Evolutionary conservation across 2,329 filamentous ascomycete species (phyloP).

Genomic region (Talaromyces amestolkiae): DNA sequence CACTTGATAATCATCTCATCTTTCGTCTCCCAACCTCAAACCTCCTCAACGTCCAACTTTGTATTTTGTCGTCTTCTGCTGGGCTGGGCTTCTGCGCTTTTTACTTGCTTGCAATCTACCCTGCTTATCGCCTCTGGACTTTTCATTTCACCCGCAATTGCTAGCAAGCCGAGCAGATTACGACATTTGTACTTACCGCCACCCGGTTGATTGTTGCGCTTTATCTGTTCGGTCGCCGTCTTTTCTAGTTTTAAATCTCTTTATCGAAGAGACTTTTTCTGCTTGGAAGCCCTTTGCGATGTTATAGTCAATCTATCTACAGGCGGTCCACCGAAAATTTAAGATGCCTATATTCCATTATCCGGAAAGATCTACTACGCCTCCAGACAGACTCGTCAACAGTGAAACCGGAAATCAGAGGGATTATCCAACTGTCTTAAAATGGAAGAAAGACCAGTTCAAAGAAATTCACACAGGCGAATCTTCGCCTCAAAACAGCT

Average conservation of each 20-base stretch:
- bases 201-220: background rate
- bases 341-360: conserved; percentile 32
- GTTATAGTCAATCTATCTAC: background rate
- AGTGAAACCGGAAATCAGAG: conserved; percentile 16
- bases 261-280: background rate
- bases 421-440: conserved; percentile 18
- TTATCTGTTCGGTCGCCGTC: background rate
- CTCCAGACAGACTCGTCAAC: conserved; percentile 9
- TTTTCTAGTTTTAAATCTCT: background rate
- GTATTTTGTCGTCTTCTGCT: background rate
- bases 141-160: background rate
- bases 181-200: conserved; percentile 10
- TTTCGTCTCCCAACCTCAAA: background rate
- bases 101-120: background rate
- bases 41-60: background rate
- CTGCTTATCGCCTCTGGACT: background rate
- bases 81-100: background rate
- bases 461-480: conserved; percentile 22
- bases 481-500: conserved; percentile 19
- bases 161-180: background rate
- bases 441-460: conserved; percentile 18
- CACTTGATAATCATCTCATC: background rate
- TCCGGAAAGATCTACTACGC: conserved; percentile 25
- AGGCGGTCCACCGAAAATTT: conserved; percentile 3
- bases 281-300: background rate